A percentile compares a stretch with the other conserved stretches of the same genome.
phyloP scores from a whole-genome alignment of 2,329 filamentous ascomycete species.

The Cryoendolithus antarcticus region DNA sequence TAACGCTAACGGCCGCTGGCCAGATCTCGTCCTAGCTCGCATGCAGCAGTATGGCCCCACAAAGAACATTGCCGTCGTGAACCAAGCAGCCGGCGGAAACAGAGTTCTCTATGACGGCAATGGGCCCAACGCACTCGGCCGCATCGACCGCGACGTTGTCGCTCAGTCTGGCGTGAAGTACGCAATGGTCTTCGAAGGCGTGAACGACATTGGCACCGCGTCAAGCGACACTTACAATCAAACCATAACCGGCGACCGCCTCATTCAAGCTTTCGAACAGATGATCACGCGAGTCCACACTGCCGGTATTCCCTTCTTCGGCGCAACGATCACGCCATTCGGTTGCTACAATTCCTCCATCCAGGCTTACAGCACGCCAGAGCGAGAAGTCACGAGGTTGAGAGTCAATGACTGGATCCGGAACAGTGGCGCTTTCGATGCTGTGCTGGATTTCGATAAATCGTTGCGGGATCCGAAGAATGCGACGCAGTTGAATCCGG shows the following conservation, averaged over 20 bases:
- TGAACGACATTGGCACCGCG: constrained; percentile 54
- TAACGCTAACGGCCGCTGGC: constrained; percentile 50
- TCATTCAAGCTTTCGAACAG: constrained; percentile 48
- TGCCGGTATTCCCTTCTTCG: constrained; percentile 45
- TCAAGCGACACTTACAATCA: constrained; percentile 34
- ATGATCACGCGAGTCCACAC: constrained; percentile 44
- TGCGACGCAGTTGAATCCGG: constrained; percentile 35
- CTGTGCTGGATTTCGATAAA: constrained; percentile 50
- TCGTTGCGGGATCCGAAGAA: constrained; percentile 41
- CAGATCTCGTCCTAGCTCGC: constrained; percentile 42
- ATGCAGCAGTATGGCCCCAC: constrained; percentile 37
- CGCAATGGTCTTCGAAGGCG: constrained; percentile 54
- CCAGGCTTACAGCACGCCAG: constrained; percentile 43
- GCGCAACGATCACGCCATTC: constrained; percentile 56
- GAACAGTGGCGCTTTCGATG: constrained; percentile 44
- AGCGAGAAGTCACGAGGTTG: constrained; percentile 44
- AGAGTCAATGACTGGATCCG: constrained; percentile 51
- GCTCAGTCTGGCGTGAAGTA: constrained; percentile 45
- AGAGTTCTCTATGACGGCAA: constrained; percentile 49
- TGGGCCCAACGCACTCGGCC: constrained; percentile 47
- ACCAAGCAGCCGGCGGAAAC: constrained; percentile 60
- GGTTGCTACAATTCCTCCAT: constrained; percentile 28
- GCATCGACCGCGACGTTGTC: constrained; percentile 54
- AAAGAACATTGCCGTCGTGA: constrained; percentile 43
- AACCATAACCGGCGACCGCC: constrained; percentile 32